Evolutionary conservation across 2,329 filamentous ascomycete genomes (phyloP), one percentile per base, ranked within the genome.

Genomic region (Colletotrichum australisinense): DNA sequence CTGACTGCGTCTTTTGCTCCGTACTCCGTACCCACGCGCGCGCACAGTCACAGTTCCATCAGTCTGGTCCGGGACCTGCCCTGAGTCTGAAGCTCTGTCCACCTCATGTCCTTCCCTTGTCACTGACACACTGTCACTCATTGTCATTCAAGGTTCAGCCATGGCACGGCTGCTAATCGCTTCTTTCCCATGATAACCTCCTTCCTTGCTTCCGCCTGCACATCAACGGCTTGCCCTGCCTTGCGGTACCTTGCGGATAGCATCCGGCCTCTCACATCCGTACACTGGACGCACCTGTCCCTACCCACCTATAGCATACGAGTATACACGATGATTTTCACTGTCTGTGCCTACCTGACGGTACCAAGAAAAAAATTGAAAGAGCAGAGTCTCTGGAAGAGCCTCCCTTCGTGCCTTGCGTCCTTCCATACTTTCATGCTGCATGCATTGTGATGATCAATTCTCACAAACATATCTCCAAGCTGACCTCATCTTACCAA

Each of bases 401-500:
- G 38, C 24, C 59, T 49, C 19, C 49, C 49, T 49, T 49, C 42
- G 11, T 70, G 56, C 14, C 22, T 69, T 59, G 52, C 53, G 16
- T n/a, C 35, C 38, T 38, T 63, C 49, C 24, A 59, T 72, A 30
- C 12, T 63, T 55, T 22, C 49, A 19, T 26, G n/a, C 22, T 9
- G 28, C 53, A 53, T 58, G 69, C 55, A 63, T 56, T 28, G 28
- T 24, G 49, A 19, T 56, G 38, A 35, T 46, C 7, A n/a, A 7
- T 24, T 28, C 46, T 49, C 6, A 38, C 28, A 32, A 42, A 46
- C 35, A 46, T 22, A 24, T 49, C 55, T 65, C 42, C 30, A 70
- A 38, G 55, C 63, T 32, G 26, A 28, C 26, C 22, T 62, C 49
- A 63, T 67, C 56, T 67, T 63, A 60, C 63, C 12, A 63, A 59